phyloP scores from a whole-genome alignment of 495 filamentous ascomycete genomes.

The Penicillium turbatum region DNA sequence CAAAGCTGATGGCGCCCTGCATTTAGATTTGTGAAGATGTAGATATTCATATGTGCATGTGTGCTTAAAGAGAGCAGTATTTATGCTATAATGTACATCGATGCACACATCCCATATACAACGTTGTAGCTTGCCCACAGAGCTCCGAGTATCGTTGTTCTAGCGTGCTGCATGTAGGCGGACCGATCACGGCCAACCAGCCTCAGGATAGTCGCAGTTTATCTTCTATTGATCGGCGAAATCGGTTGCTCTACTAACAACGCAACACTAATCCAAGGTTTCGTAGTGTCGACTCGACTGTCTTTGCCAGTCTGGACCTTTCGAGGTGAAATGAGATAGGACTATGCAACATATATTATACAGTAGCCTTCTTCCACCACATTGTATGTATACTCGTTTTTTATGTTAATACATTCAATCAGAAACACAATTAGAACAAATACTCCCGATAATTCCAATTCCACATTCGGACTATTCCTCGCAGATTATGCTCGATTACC shows the following conservation, averaged over 20 bases:
- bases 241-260: not conserved
- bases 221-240: not conserved
- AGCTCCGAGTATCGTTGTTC: slow-evolving; percentile 1
- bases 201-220: not conserved
- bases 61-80: not conserved
- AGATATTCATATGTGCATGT: not conserved
- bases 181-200: not conserved
- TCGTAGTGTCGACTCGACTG: not conserved
- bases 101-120: not conserved
- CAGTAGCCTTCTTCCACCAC: not conserved
- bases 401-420: not conserved
- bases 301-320: not conserved
- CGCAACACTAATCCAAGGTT: not conserved
- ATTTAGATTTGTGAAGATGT: too few species aligned
- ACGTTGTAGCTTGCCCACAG: too few species aligned
- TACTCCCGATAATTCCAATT: not conserved
- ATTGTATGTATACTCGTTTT: too few species aligned
- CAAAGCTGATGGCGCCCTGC: too few species aligned
- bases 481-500: not conserved
- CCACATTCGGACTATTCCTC: not conserved
- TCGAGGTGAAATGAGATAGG: not conserved
- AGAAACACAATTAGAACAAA: too few species aligned
- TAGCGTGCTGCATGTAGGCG: slow-evolving; percentile 2
- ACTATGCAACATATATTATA: not conserved
- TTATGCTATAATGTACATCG: not conserved